Base-by-base conservation (phyloP, 2,329 filamentous ascomycete species). In the Exophiala bonariae region DNA sequence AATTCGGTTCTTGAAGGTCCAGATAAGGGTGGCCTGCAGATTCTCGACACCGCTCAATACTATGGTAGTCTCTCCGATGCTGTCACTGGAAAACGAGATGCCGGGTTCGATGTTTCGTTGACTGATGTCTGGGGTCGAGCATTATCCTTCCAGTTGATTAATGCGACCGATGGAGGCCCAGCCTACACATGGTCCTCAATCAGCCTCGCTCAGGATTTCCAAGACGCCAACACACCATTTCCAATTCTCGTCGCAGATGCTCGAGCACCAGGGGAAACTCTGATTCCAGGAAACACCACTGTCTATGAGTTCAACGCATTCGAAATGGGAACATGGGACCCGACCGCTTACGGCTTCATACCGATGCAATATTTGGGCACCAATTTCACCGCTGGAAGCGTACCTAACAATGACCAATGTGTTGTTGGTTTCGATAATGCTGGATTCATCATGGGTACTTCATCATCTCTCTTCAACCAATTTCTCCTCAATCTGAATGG, bases 61-160 rank as follows among this genome's bases (percentile, higher is more conserved):
- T 91, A 81, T 61, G 67, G 67, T 3, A 72, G 82, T 20, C 66
- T 92, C 13, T 61, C 71, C 4, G 66, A 78, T 9, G 73, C 79
- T 11, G 85, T 90, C 1, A 56, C 72, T 0, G 71, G 64, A 3
- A 93, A 92, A 69, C 59, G 62, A 1, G 66, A 83, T 48, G 85
- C 83, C 13, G 80, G 82, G 0, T 91, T 77, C 61, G 72, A 83
- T 36, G 80, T 79, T 3, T 86, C 87, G 7, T 76, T 96, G 47
- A 96, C 91, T 0, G 91, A 96, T 70, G 89, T 89, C 66, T 95
- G 90, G 86, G 88, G 87, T 20, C 85, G 90, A 48, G 87, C 87
- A 37, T 76, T 96, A n/a, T 85, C 85, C 1, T 95, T 86, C 68
- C 90, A 96, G 69, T 78, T 96, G 38, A 79, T 96, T 63, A 87